Conservation (phyloP, 768 basidiomycete genomes). For the Tylopilus felleus region DNA sequence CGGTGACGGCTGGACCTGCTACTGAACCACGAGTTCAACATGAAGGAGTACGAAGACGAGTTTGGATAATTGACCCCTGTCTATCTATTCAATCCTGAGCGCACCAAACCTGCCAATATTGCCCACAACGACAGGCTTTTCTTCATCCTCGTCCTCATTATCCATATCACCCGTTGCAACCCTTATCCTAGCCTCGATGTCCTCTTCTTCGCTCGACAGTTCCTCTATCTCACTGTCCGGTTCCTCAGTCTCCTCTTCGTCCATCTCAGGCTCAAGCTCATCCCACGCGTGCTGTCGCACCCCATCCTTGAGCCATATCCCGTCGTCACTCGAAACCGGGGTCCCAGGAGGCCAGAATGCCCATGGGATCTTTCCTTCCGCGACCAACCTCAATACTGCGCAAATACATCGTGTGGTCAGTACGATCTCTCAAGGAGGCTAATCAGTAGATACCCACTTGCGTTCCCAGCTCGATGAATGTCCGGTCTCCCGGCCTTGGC, state of each 20-base stretch:
- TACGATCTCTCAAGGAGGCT: neutral
- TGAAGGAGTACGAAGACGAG: conserved; percentile 6
- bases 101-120: conserved; percentile 30
- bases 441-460: conserved; percentile 52
- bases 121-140: neutral
- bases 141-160: conserved; percentile 19
- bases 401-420: neutral
- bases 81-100: conserved; percentile 24
- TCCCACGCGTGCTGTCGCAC: conserved; percentile 22
- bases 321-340: conserved; percentile 34
- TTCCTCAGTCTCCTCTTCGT: conserved; percentile 32
- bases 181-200: neutral
- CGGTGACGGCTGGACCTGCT: conserved; percentile 28
- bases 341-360: conserved; percentile 75
- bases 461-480: conserved; percentile 84
- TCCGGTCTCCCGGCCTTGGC: conserved; percentile 91
- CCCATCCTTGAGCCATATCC: conserved; percentile 56
- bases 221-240: conserved; percentile 19
- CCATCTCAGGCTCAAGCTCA: conserved; percentile 15
- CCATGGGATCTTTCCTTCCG: conserved; percentile 81
- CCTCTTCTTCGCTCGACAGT: conserved; percentile 11
- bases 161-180: conserved; percentile 17
- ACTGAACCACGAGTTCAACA: conserved; percentile 32
- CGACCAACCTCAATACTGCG: conserved; percentile 74
- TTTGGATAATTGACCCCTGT: conserved; percentile 12